phyloP scores from a whole-genome alignment of 2,329 filamentous ascomycete species.

The Thielaviopsis musarum region DNA sequence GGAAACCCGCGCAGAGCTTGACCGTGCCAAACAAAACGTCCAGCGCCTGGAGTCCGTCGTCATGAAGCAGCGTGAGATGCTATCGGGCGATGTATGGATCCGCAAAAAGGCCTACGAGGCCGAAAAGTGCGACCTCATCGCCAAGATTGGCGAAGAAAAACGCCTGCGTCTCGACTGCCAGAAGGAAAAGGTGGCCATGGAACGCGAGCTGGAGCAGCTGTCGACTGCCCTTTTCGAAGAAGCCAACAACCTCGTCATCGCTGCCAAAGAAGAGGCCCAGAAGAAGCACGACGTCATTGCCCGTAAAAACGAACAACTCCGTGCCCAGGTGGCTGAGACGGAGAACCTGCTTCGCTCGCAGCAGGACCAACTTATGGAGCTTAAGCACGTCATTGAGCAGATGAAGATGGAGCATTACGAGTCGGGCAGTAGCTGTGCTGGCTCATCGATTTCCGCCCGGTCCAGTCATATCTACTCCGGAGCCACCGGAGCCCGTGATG shows the following conservation, averaged over 20 bases:
- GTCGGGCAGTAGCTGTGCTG: constrained; percentile 49
- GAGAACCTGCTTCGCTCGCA: constrained; percentile 75
- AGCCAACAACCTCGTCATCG: constrained; percentile 87
- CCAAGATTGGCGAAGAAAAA: constrained; percentile 47
- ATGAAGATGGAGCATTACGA: constrained; percentile 63
- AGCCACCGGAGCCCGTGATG: constrained; percentile 16
- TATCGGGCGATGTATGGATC: constrained; percentile 60
- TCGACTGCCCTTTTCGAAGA: constrained; percentile 94
- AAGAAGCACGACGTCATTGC: constrained; percentile 66
- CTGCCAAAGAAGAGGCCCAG: constrained; percentile 75
- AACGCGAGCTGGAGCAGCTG: constrained; percentile 77
- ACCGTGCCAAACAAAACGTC: constrained; percentile 51
- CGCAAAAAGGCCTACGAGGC: constrained; percentile 55
- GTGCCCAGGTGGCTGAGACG: constrained; percentile 69
- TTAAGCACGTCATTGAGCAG: constrained; percentile 84
- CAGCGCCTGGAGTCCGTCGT: constrained; percentile 47
- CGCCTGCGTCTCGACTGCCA: constrained; percentile 47
- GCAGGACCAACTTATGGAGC: constrained; percentile 78
- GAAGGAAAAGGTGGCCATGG: constrained; percentile 73
- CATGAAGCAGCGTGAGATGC: constrained; percentile 52
- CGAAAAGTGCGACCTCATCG: constrained; percentile 46
- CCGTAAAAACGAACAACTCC: constrained; percentile 76
- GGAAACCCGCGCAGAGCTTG: constrained; percentile 67
- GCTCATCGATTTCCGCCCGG: constrained; percentile 55
- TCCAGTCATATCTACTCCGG: constrained; percentile 49